Conservation (phyloP, 2,329 filamentous ascomycete species). For the Neonectria neomacrospora region DNA sequence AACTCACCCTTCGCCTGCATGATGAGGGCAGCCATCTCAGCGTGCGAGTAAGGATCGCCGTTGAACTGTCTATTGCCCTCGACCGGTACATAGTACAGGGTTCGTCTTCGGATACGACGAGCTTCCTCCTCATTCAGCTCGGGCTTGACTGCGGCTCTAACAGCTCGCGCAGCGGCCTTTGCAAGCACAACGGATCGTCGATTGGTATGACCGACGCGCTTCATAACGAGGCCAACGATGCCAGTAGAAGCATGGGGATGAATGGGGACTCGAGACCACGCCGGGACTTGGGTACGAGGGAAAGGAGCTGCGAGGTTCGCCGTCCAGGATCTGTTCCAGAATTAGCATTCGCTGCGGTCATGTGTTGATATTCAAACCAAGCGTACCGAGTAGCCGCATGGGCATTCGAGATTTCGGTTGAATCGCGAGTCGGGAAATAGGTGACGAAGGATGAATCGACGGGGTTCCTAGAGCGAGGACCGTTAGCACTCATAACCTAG, state of each 20-base stretch:
- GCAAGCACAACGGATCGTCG: constrained; percentile 5
- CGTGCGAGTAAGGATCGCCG: constrained; percentile 23
- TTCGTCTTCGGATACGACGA: constrained; percentile 28
- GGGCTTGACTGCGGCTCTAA: constrained; percentile 5
- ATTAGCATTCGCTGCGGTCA: constrained; percentile 28
- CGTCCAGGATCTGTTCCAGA: constrained; percentile 38
- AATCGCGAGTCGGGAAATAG: constrained; percentile 40
- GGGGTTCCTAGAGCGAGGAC: constrained; percentile 34
- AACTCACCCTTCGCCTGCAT: constrained; percentile 48
- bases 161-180: constrained; percentile 2
- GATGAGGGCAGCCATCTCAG: constrained; percentile 21
- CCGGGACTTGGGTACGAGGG: constrained; percentile 40
- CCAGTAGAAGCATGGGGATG: constrained; percentile 39
- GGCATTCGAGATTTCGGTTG: constrained; percentile 15
- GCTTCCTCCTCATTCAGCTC: constrained; percentile 23
- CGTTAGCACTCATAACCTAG: constrained; percentile 29
- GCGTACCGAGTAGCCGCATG: constrained; percentile 33
- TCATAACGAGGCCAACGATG: constrained; percentile 47
- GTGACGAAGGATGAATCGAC: constrained; percentile 40
- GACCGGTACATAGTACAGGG: neutral
- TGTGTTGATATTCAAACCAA: constrained; percentile 8
- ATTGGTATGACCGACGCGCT: constrained; percentile 43
- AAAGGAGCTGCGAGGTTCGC: constrained; percentile 33
- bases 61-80: constrained; percentile 13
- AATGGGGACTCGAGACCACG: constrained; percentile 48